phyloP scores from a whole-genome alignment of 1,284 basidiomycete species.

The Spongispora temasekensis region DNA sequence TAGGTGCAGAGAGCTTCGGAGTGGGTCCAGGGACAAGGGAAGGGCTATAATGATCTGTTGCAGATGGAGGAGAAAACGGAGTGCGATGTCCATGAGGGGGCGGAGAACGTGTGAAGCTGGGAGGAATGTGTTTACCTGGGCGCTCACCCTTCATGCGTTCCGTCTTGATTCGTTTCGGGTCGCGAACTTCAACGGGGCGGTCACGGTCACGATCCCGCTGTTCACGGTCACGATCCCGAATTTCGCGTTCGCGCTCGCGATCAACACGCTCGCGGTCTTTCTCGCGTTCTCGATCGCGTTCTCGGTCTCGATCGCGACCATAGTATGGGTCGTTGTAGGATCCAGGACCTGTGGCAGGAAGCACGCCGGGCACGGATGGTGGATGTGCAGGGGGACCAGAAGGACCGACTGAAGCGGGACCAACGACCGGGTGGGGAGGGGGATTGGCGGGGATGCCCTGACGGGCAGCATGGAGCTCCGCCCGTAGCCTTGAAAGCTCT shows the following conservation, averaged over 20 bases:
- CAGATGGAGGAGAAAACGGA: constrained; percentile 24
- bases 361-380: constrained; percentile 30
- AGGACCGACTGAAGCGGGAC: constrained; percentile 35
- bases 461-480: constrained; percentile 57
- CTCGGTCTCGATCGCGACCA: constrained; percentile 42
- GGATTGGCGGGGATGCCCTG: constrained; percentile 36
- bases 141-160: constrained; percentile 44
- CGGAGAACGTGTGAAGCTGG: constrained; percentile 26
- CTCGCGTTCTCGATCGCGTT: constrained; percentile 41
- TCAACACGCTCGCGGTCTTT: constrained; percentile 40
- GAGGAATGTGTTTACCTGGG: constrained; percentile 38
- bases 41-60: constrained; percentile 37
- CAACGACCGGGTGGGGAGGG: constrained; percentile 37
- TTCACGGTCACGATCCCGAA: constrained; percentile 40
- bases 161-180: constrained; percentile 49
- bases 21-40: constrained; percentile 38
- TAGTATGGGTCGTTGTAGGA: constrained; percentile 42
- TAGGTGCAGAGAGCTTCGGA: constrained; percentile 33
- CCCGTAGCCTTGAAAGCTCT: constrained; percentile 66
- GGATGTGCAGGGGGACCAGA: constrained; percentile 32
- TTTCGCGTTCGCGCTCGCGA: constrained; percentile 39
- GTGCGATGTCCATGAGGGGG: constrained; percentile 31
- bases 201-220: constrained; percentile 41
- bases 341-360: constrained; percentile 36
- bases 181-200: constrained; percentile 38